Evolutionary conservation across 2,329 filamentous ascomycete genomes (phyloP).

Genomic region (Aureobasidium sp.): DNA sequence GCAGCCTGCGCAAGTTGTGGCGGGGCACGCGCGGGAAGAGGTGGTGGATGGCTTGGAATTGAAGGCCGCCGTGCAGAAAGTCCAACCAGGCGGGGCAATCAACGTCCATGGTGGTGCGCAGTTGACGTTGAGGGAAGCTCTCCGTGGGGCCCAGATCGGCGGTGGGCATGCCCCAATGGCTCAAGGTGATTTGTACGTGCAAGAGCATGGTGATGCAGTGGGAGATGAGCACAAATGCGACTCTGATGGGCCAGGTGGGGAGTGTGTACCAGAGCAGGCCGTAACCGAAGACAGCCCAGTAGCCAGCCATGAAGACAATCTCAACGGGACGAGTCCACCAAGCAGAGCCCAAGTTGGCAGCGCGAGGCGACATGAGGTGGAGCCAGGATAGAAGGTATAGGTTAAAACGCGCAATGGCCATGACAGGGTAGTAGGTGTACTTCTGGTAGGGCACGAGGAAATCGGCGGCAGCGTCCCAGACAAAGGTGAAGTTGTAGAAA

Average conservation of each 20-base stretch:
- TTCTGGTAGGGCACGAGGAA: constrained; percentile 65
- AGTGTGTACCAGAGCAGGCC: constrained; percentile 66
- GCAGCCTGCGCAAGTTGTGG: constrained; percentile 59
- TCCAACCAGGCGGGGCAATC: constrained; percentile 65
- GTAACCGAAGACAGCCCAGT: constrained; percentile 85
- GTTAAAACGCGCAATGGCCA: constrained; percentile 78
- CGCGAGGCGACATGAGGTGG: constrained; percentile 61
- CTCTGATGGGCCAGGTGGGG: constrained; percentile 58
- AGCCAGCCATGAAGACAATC: constrained; percentile 64
- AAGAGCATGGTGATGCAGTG: constrained; percentile 60
- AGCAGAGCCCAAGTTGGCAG: constrained; percentile 65
- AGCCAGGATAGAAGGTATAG: constrained; percentile 76
- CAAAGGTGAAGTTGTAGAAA: constrained; percentile 75
- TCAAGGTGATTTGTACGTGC: constrained; percentile 64
- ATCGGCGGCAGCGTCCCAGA: constrained; percentile 66
- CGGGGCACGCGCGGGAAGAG: constrained; percentile 75
- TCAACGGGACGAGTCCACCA: constrained; percentile 83
- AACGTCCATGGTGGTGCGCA: constrained; percentile 66
- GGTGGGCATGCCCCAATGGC: constrained; percentile 65
- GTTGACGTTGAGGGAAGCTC: constrained; percentile 60
- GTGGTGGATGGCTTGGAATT: constrained; percentile 86
- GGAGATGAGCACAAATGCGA: constrained; percentile 60
- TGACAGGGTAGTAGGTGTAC: constrained; percentile 74
- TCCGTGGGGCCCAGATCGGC: constrained; percentile 55
- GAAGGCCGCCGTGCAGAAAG: constrained; percentile 64